Evolutionary conservation across 1,139 yeast genomes (phyloP).

Genomic region (Taphrina populina): DNA sequence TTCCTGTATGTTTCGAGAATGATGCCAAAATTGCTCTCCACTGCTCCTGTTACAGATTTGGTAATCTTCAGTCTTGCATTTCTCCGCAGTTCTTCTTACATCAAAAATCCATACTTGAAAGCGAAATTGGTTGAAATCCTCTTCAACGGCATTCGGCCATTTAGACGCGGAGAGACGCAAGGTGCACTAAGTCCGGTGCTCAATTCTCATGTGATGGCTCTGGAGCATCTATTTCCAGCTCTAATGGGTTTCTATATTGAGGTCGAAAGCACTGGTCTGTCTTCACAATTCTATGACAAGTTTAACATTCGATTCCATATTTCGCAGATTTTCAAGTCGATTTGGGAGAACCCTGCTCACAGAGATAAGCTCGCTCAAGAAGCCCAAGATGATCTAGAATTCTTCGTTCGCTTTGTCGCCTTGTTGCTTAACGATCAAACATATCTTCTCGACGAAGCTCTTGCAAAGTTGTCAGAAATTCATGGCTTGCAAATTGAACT

Average conservation of each 20-base stretch:
- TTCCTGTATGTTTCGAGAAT: slow-evolving; percentile 61
- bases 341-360: slow-evolving; percentile 75
- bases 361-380: slow-evolving; percentile 67
- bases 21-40: slow-evolving; percentile 45
- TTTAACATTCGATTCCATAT: slow-evolving; percentile 87
- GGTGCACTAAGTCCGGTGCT: slow-evolving; percentile 74
- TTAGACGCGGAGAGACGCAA: slow-evolving; percentile 42
- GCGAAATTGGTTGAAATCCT: slow-evolving; percentile 77
- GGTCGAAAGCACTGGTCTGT: slow-evolving; percentile 94
- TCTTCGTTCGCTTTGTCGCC: slow-evolving; percentile 88
- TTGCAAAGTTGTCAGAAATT: slow-evolving; percentile 72
- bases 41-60: slow-evolving; percentile 45
- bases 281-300: slow-evolving; percentile 93
- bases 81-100: slow-evolving; percentile 77
- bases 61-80: slow-evolving; percentile 72
- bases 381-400: slow-evolving; percentile 64
- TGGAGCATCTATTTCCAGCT: slow-evolving; percentile 70
- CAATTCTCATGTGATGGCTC: slow-evolving; percentile 61
- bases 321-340: slow-evolving; percentile 73
- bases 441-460: slow-evolving; percentile 83
- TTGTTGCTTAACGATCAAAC: slow-evolving; percentile 93
- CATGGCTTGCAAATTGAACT: slow-evolving; percentile 68
- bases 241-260: slow-evolving; percentile 86
- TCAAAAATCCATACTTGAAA: slow-evolving; percentile 92
- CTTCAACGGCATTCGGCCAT: slow-evolving; percentile 62